Percentiles rank a stretch among this genome's conserved stretches.
Conservation (phyloP, 345 rosid genomes). For the Lepidium didymum region DNA sequence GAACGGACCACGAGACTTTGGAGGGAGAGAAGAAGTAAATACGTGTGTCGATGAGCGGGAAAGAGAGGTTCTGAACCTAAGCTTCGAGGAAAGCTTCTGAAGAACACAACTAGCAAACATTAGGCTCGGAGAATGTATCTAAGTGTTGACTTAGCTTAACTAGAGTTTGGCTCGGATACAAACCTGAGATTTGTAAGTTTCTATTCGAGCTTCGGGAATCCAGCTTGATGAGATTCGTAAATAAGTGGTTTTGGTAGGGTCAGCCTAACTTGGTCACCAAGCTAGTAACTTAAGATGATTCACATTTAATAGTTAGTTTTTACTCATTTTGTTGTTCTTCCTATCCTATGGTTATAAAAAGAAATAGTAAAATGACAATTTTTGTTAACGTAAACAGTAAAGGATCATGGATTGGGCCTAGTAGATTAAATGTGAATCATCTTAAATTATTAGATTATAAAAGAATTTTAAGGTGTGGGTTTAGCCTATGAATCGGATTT, state of each 20-base stretch:
- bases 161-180: conserved; percentile 27
- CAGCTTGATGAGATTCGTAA: conserved; percentile 33
- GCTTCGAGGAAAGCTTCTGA: conserved; percentile 27
- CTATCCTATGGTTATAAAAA: neutral
- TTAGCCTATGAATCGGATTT: no score
- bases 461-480: no score
- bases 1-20: no score
- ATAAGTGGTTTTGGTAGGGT: conserved; percentile 3
- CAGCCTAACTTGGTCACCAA: conserved; percentile 41
- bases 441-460: no score
- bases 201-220: conserved; percentile 26
- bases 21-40: conserved; percentile 7
- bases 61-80: conserved; percentile 31
- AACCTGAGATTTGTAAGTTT: no score
- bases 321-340: neutral
- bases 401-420: no score
- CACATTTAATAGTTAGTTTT: neutral
- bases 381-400: no score
- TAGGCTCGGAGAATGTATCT: conserved; percentile 5
- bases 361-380: neutral
- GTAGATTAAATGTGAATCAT: no score
- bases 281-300: neutral
- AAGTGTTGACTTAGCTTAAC: conserved; percentile 35
- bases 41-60: conserved; percentile 35
- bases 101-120: neutral